phyloP scores from a whole-genome alignment of 805 yeast species.

The Saturnispora quitensis region DNA sequence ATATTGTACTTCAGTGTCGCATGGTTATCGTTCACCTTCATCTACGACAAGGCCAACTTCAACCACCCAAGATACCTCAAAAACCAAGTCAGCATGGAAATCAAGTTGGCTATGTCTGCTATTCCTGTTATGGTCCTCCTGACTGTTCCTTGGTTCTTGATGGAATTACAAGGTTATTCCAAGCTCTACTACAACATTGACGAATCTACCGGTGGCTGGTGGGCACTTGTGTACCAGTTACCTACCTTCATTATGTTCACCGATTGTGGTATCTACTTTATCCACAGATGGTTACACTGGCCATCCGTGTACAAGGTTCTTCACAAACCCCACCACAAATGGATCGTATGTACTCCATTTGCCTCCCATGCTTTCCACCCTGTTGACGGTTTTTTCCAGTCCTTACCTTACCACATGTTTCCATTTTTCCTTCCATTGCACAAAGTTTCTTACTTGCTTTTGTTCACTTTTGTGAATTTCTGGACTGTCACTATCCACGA shows the following conservation, averaged over 20 bases:
- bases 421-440: conserved; percentile 91
- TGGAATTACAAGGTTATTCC: conserved; percentile 80
- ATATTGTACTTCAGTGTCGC: conserved; percentile 71
- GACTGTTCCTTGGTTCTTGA: conserved; percentile 84
- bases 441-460: conserved; percentile 68
- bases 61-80: conserved; percentile 94
- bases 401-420: conserved; percentile 85
- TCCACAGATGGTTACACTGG: conserved; percentile 92
- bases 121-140: conserved; percentile 84
- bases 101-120: conserved; percentile 65
- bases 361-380: conserved; percentile 99
- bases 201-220: conserved; percentile 60
- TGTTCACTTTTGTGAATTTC: conserved; percentile 87
- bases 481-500: conserved; percentile 99
- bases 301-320: conserved; percentile 75
- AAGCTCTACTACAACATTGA: conserved; percentile 58
- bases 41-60: conserved; percentile 83
- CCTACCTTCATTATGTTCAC: conserved; percentile 85
- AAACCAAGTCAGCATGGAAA: conserved; percentile 84
- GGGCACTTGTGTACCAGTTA: conserved; percentile 53
- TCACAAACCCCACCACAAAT: conserved; percentile 98
- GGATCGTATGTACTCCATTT: conserved; percentile 97
- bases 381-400: conserved; percentile 89
- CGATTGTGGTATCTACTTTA: conserved; percentile 83
- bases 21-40: conserved; percentile 59